These are phyloP conservation scores for Tricholoma hemisulphureum DNA, from an alignment of 768 basidiomycete genomes.

Conservation along the genomic window DNA sequence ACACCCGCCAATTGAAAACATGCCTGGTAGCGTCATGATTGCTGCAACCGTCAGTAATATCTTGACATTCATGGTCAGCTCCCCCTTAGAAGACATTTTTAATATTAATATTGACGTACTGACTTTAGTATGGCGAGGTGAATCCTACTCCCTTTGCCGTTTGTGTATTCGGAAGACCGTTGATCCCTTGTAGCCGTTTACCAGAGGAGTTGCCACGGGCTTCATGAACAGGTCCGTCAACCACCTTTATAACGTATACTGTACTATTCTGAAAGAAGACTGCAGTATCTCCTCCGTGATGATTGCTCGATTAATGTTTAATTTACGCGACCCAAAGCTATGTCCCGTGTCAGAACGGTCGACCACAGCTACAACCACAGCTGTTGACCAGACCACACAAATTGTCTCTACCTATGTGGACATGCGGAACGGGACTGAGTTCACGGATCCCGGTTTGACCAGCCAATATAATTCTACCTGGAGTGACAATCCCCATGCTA, in stretches of 20 bases:
- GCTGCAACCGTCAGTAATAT: conserved; percentile 38
- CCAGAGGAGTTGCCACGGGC: conserved; percentile 30
- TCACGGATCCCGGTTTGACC: background rate
- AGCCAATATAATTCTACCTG: background rate
- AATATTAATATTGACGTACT: background rate
- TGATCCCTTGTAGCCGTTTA: conserved; percentile 25
- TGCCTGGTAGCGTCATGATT: conserved; percentile 32
- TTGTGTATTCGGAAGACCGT: background rate
- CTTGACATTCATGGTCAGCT: conserved; percentile 35
- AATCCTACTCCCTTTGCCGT: conserved; percentile 4
- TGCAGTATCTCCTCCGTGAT: conserved; percentile 36
- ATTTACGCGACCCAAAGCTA: conserved; percentile 36
- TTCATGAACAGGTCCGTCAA: conserved; percentile 36
- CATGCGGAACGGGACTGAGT: conserved; percentile 1
- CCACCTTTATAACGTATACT: background rate
- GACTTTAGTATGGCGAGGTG: conserved; percentile 32
- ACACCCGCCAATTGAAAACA: background rate
- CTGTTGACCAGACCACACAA: background rate
- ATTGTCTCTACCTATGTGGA: conserved; percentile 8
- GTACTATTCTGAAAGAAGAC: background rate
- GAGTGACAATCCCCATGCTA: background rate
- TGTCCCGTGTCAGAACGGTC: background rate
- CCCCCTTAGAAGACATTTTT: background rate
- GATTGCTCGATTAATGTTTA: conserved; percentile 42
- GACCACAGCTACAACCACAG: background rate